Evolutionary conservation across 139 green algal genomes (phyloP).

Genomic region (Dunaliella primolecta): DNA sequence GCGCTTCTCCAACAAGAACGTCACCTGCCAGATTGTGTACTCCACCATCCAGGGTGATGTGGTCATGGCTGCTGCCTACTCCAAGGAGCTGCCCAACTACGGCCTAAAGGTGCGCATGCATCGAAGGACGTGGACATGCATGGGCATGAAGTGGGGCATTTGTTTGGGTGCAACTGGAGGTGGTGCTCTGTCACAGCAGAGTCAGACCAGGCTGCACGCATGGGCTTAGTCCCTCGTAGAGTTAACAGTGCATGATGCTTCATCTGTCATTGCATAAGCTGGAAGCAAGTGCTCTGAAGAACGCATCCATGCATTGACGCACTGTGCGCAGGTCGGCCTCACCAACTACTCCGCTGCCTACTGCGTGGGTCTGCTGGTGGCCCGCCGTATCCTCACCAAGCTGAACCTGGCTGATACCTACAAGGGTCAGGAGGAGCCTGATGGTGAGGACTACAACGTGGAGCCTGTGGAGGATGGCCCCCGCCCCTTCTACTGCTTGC

Average conservation of each 20-base stretch:
- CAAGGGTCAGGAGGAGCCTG: conserved; percentile 67
- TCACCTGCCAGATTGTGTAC: conserved; percentile 91
- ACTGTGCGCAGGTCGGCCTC: conserved; percentile 65
- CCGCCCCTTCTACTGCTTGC: conserved; percentile 91
- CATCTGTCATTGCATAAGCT: too few relatives aligned
- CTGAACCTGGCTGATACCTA: conserved; percentile 89
- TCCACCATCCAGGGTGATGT: conserved; percentile 93
- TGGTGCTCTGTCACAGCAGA: too few relatives aligned
- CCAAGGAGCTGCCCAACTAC: conserved; percentile 91
- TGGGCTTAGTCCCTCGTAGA: too few relatives aligned
- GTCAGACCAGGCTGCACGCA: too few relatives aligned
- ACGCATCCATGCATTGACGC: not conserved
- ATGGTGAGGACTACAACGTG: conserved; percentile 96
- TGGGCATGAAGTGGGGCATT: not conserved
- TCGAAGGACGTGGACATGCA: too few relatives aligned
- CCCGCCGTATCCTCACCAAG: conserved; percentile 91
- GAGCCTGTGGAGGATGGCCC: conserved; percentile 84
- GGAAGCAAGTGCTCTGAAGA: too few relatives aligned
- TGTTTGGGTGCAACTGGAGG: not conserved
- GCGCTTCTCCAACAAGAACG: conserved; percentile 87
- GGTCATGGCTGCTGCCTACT: conserved; percentile 83
- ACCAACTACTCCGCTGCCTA: conserved; percentile 98
- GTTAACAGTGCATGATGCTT: too few relatives aligned
- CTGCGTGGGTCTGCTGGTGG: conserved; percentile 89
- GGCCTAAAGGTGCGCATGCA: conserved; percentile 69